A percentile compares a stretch with the other conserved stretches of the same genome.
Evolutionary conservation across 2,329 filamentous ascomycete genomes (phyloP).

Genomic region (Gliomastix tumulicola): DNA sequence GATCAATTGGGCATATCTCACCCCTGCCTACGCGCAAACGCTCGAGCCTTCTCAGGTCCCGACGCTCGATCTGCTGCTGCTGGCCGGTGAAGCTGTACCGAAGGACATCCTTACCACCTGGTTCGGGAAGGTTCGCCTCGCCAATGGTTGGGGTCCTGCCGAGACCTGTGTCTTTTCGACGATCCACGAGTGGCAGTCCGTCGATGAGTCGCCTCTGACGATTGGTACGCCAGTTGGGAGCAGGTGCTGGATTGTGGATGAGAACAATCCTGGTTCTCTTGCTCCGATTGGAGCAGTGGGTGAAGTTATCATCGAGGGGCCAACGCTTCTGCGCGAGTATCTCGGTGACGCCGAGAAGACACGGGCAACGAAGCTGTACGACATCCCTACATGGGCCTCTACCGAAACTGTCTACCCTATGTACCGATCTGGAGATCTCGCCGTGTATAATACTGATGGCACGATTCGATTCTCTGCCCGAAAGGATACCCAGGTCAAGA

Average conservation of each 20-base stretch:
- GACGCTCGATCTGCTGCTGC: conserved; percentile 3
- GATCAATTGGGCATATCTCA: conserved; percentile 1
- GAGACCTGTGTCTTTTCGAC: conserved; percentile 5
- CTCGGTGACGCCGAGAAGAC: conserved; percentile 24
- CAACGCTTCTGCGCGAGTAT: conserved; percentile 37
- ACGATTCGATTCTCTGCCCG: conserved; percentile 35
- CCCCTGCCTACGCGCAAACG: conserved; percentile 1
- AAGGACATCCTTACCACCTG: conserved; percentile 5
- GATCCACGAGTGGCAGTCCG: conserved; percentile 2
- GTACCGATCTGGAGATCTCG: conserved; percentile 7
- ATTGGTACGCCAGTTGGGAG: conserved; percentile 7
- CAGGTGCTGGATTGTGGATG: conserved; percentile 6
- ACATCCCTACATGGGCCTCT: not conserved
- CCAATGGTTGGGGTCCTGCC: conserved; percentile 6
- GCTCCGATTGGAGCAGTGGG: conserved; percentile 7
- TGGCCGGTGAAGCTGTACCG: conserved; percentile 5
- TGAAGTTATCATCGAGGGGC: conserved; percentile 13
- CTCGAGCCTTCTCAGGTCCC: not conserved
- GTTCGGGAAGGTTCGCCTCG: conserved; percentile 3
- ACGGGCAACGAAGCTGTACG: conserved; percentile 8
- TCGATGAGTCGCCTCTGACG: not conserved
- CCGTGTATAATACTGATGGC: conserved; percentile 17
- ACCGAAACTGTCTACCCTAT: not conserved
- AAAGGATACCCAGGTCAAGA: conserved; percentile 48
- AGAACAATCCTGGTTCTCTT: conserved; percentile 1